Base-by-base conservation (phyloP, 2,329 filamentous ascomycete genomes). In the Fusarium hostae region DNA sequence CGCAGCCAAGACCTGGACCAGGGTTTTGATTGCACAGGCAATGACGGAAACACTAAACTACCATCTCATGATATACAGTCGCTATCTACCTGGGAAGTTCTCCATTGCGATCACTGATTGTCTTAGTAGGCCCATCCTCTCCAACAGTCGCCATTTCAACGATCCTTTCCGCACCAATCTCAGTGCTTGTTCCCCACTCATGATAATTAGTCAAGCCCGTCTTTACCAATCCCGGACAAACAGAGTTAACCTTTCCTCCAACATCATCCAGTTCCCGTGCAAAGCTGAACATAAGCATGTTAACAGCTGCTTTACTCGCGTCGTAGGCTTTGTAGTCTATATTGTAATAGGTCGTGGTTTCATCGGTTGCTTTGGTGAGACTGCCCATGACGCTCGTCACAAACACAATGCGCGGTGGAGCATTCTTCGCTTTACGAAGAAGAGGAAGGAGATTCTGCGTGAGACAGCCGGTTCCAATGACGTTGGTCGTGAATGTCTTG, bases 241-340 rank as follows among this genome's bases (percentile, higher is more conserved):
- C 78, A 6, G 73, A 63, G 55, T 83, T 83, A 44, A 81, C 78
- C 59, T 77, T 78, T 22, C 76, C 81, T 12, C 76, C 77, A 7
- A 68, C 50, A 24, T 76, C 75, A 8, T 77, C 70, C 40, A 84
- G 37, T 15, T 78, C 74, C 1, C 78, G 69, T 2, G 74, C 76
- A 51, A 80, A 84, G 51, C 80, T 78, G 6, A 80, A 22, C 35
- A 74, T 76, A 5, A 85, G 69, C 79, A 84, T 83, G 34, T 85
- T 83, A 13, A 84, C 28, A 0, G 83, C 84, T 2, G 83, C 81
- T 66, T 85, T 85, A 73, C 81, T 84, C 8, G 76, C 68, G 16
- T 81, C 74, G 58, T 85, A 85, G 2, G 76, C 73, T 37, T 78
- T 80, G 50, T 75, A 79, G 9, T 79, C 77, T 20, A 72, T 64